phyloP scores from a whole-genome alignment of 495 filamentous ascomycete species.

The Pyronema domesticum region DNA sequence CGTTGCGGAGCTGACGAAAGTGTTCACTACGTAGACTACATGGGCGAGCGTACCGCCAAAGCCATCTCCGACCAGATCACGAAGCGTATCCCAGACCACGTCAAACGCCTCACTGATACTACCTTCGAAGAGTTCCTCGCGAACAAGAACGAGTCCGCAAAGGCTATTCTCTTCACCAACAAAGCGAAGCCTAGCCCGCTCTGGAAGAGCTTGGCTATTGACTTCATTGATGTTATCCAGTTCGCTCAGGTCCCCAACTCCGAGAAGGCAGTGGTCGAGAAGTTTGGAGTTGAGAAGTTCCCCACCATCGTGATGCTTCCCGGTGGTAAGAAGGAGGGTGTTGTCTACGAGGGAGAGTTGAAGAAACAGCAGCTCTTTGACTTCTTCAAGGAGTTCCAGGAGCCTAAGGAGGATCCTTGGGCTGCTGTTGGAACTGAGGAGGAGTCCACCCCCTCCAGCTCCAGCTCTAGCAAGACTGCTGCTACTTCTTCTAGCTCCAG shows the following conservation, averaged over 20 bases:
- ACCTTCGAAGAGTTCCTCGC: conserved; percentile 59
- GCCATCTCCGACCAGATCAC: conserved; percentile 75
- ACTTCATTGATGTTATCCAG: conserved; percentile 66
- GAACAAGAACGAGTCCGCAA: conserved; percentile 53
- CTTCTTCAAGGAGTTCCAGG: conserved; percentile 62
- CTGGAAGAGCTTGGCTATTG: conserved; percentile 70
- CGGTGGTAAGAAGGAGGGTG: conserved; percentile 44
- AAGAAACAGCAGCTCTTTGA: conserved; percentile 67
- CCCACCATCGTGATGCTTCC: conserved; percentile 72
- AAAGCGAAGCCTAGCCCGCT: conserved; percentile 76
- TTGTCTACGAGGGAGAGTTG: conserved; percentile 67
- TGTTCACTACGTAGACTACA: conserved; percentile 44
- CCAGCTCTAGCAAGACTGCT: conserved; percentile 7
- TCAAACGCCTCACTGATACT: conserved; percentile 63
- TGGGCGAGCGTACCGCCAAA: conserved; percentile 62
- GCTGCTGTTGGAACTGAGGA: conserved; percentile 6
- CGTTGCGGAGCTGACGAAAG: not conserved
- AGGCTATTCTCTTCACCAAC: conserved; percentile 85
- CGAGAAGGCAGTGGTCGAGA: conserved; percentile 49
- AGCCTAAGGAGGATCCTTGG: conserved; percentile 39
- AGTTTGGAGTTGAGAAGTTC: conserved; percentile 58
- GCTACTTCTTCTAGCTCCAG: not conserved
- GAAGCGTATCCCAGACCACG: conserved; percentile 77
- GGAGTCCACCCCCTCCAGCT: not conserved
- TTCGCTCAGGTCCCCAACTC: conserved; percentile 78